phyloP scores from a whole-genome alignment of 1,284 basidiomycete genomes.

The Fomitopsis pinicola region DNA sequence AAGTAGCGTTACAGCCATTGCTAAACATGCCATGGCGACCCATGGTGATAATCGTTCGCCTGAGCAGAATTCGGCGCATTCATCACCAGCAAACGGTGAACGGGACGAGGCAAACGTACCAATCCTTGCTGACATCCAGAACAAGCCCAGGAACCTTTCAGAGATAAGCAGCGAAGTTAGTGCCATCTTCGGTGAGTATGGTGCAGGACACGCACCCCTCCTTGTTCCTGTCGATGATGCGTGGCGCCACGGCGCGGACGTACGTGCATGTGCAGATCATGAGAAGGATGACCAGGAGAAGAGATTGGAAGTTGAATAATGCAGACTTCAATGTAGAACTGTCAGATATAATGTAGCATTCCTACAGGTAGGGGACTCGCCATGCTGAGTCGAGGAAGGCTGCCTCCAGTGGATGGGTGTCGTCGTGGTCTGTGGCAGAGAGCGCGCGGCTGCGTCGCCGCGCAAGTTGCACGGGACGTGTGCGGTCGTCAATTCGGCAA shows the following conservation, averaged over 20 bases:
- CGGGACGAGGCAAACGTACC: conserved; percentile 43
- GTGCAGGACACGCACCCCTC: conserved; percentile 65
- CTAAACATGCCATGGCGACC: conserved; percentile 60
- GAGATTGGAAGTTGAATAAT: conserved; percentile 96
- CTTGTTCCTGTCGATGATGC: conserved; percentile 91
- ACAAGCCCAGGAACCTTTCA: conserved; percentile 79
- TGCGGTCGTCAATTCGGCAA: no score
- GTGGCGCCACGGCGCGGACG: conserved; percentile 84
- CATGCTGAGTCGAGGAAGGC: no score
- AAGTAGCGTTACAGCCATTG: conserved; percentile 36
- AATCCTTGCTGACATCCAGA: conserved; percentile 92
- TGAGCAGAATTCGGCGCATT: conserved; percentile 16
- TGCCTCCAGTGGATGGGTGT: no score
- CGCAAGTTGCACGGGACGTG: no score
- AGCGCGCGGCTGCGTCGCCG: no score
- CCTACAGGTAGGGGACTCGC: no score
- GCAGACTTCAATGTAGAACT: conserved; percentile 64
- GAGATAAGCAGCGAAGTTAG: neutral
- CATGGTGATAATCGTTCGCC: conserved; percentile 68
- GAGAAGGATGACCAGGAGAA: conserved; percentile 90
- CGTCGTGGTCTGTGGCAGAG: no score
- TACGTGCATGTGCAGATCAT: conserved; percentile 98
- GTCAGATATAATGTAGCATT: no score
- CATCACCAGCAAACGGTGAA: neutral
- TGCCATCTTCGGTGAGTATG: neutral